These are phyloP conservation scores for Fusarium acutatum DNA, from an alignment of 2,329 filamentous ascomycete genomes.

Conservation along the genomic window DNA sequence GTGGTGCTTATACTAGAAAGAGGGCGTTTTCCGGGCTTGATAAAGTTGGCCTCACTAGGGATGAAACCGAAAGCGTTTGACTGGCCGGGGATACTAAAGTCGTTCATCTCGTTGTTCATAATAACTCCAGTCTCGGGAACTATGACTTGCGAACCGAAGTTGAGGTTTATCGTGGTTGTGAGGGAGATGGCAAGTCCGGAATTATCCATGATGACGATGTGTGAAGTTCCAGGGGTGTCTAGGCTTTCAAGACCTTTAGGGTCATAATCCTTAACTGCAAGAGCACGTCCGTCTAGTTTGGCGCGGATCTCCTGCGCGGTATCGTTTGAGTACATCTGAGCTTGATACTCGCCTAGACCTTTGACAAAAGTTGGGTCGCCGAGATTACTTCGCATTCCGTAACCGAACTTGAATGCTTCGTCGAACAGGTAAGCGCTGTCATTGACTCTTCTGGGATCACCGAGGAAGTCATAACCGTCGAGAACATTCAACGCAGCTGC, in stretches of 20 bases:
- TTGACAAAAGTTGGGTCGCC: conserved; percentile 79
- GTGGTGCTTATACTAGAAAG: conserved; percentile 80
- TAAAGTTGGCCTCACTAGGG: conserved; percentile 77
- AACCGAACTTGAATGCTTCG: conserved; percentile 84
- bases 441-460: conserved; percentile 59
- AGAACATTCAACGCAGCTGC: conserved; percentile 79
- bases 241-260: conserved; percentile 56
- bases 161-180: conserved; percentile 82
- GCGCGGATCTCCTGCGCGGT: conserved; percentile 62
- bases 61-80: conserved; percentile 81
- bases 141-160: conserved; percentile 79
- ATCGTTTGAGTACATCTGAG: conserved; percentile 69
- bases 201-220: conserved; percentile 73
- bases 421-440: conserved; percentile 81
- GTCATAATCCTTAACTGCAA: conserved; percentile 54
- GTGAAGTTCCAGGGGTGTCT: conserved; percentile 73
- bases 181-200: conserved; percentile 77
- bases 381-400: conserved; percentile 75
- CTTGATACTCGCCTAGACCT: conserved; percentile 67
- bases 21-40: conserved; percentile 79
- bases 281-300: conserved; percentile 55
- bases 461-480: conserved; percentile 74
- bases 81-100: conserved; percentile 79
- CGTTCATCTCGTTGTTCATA: conserved; percentile 71
- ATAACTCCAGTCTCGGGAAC: conserved; percentile 85